A percentile compares a stretch with the other conserved stretches of the same genome.
These are phyloP conservation scores for Starmerella geochares DNA, from an alignment of 805 yeast genomes.

Conservation along the genomic window DNA sequence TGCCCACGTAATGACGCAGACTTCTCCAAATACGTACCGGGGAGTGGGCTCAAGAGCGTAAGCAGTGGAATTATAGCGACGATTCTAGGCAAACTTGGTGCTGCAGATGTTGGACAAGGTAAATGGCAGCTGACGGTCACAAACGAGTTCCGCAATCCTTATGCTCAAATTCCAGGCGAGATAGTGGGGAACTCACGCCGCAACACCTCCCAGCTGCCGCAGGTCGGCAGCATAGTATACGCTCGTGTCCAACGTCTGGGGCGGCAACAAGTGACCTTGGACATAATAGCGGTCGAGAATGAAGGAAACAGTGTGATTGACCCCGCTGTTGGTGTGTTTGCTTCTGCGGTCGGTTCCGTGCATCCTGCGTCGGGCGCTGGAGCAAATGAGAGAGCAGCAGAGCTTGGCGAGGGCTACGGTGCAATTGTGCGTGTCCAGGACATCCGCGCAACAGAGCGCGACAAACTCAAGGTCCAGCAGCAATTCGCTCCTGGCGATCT, in stretches of 20 bases:
- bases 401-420: constrained; percentile 73
- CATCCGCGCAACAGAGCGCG: constrained; percentile 82
- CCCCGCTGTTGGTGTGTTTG: constrained; percentile 56
- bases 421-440: constrained; percentile 82
- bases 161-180: constrained; percentile 15
- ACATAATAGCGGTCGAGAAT: constrained; percentile 60
- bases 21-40: constrained; percentile 42
- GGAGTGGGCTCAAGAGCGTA: constrained; percentile 52
- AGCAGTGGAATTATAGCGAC: constrained; percentile 45
- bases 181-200: constrained; percentile 19
- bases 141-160: constrained; percentile 26
- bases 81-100: constrained; percentile 47
- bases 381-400: constrained; percentile 34
- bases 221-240: constrained; percentile 73
- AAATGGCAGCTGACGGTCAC: constrained; percentile 24
- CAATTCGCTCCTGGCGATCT: constrained; percentile 88
- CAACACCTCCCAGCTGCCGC: constrained; percentile 42
- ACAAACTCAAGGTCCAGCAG: constrained; percentile 65
- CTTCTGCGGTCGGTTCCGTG: constrained; percentile 28
- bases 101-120: constrained; percentile 26
- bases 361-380: constrained; percentile 25
- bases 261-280: constrained; percentile 63
- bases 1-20: constrained; percentile 40
- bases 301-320: constrained; percentile 48
- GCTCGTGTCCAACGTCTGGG: constrained; percentile 62